These are phyloP conservation scores for Nemania sp. DNA, from an alignment of 2,329 filamentous ascomycete species.

Conservation along the genomic window DNA sequence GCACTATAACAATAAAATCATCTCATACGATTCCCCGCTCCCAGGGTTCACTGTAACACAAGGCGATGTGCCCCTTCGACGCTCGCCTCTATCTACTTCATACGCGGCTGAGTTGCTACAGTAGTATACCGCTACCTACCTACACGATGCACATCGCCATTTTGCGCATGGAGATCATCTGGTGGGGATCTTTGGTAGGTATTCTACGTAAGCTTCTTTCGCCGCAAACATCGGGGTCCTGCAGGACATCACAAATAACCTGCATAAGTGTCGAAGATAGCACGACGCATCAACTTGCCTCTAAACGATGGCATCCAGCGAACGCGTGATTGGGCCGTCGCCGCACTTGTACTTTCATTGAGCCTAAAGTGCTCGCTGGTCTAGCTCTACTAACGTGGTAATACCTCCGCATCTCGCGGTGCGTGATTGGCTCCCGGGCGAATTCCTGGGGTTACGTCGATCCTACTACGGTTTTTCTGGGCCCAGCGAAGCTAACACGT, in stretches of 20 bases:
- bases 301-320: background rate
- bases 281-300: background rate
- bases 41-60: background rate
- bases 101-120: background rate
- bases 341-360: slow-evolving; percentile 33
- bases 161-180: too few species aligned
- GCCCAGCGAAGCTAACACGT: too few species aligned
- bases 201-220: too few species aligned
- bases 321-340: background rate
- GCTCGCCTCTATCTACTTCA: background rate
- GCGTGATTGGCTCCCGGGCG: slow-evolving; percentile 27
- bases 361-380: slow-evolving; percentile 34
- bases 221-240: slow-evolving; percentile 9
- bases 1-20: background rate
- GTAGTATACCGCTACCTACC: too few species aligned
- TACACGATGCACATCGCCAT: too few species aligned
- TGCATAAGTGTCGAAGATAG: background rate
- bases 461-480: too few species aligned
- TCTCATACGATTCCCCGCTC: background rate
- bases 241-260: slow-evolving; percentile 16
- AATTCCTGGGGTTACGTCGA: slow-evolving; percentile 2
- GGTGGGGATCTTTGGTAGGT: too few species aligned
- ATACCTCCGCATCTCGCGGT: slow-evolving; percentile 31
- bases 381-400: slow-evolving; percentile 18
- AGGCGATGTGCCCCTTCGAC: background rate